These are phyloP conservation scores for Curvularia sp. DNA, from an alignment of 2,329 filamentous ascomycete genomes.

Conservation along the genomic window DNA sequence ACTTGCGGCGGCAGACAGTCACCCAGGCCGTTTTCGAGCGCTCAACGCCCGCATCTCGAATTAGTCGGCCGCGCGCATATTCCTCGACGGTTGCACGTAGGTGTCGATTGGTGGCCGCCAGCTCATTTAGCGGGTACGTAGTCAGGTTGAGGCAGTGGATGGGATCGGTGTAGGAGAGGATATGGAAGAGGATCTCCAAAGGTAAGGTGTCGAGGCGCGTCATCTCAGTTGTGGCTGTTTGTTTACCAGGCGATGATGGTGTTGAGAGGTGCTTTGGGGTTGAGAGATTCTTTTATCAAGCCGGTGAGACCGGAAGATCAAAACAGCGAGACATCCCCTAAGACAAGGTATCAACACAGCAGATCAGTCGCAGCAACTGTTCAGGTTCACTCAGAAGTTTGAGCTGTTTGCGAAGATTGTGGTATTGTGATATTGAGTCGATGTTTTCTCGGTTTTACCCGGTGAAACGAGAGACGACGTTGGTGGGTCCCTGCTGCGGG, in stretches of 20 bases:
- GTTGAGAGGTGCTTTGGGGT: not conserved
- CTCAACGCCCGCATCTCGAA: conserved; percentile 28
- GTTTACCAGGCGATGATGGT: no score
- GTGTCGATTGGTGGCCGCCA: conserved; percentile 35
- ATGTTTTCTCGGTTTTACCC: no score
- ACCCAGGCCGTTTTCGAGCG: conserved; percentile 23
- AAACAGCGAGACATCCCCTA: no score
- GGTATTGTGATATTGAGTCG: no score
- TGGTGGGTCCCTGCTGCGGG: no score
- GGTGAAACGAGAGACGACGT: no score
- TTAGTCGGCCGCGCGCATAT: conserved; percentile 39
- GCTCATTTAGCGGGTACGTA: conserved; percentile 30
- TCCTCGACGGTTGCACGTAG: conserved; percentile 38
- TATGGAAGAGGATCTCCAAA: conserved; percentile 37
- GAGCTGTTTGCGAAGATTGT: no score
- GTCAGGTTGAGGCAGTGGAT: conserved; percentile 11
- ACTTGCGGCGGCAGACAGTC: conserved; percentile 32
- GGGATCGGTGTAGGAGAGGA: conserved; percentile 33
- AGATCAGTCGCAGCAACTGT: no score
- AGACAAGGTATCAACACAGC: no score
- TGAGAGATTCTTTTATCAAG: not conserved
- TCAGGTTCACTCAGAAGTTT: no score
- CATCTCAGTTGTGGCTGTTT: conserved; percentile 14
- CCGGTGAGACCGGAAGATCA: no score
- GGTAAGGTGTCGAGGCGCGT: conserved; percentile 32